phyloP scores from a whole-genome alignment of 2,329 filamentous ascomycete species.

The Monosporascus sp. region DNA sequence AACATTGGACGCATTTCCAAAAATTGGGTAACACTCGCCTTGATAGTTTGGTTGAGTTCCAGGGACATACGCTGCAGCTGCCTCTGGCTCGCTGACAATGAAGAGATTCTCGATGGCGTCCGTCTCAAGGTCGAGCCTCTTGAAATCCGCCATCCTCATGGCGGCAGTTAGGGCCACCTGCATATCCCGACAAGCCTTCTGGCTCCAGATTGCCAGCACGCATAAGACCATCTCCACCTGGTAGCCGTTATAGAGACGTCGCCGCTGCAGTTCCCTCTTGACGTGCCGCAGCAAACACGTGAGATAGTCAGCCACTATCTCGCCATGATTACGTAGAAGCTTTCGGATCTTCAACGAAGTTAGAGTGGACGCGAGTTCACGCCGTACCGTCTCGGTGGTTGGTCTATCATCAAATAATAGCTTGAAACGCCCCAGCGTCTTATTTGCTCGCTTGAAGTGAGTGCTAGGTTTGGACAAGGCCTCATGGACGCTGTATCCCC shows the following conservation, averaged over 20 bases:
- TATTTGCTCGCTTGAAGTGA: constrained; percentile 3
- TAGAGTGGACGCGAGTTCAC: not conserved
- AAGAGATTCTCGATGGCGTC: constrained; percentile 22
- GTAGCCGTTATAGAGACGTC: constrained; percentile 5
- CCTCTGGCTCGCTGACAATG: constrained; percentile 24
- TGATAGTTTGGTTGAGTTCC: constrained; percentile 6
- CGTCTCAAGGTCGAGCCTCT: constrained; percentile 6
- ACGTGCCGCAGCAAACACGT: constrained; percentile 4
- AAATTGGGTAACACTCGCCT: not conserved
- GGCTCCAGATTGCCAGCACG: constrained; percentile 15
- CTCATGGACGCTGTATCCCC: constrained; percentile 10
- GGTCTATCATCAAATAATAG: constrained; percentile 6
- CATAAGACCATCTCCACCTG: constrained; percentile 12
- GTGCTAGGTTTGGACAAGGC: constrained; percentile 5
- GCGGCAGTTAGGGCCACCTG: constrained; percentile 12
- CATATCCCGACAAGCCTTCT: constrained; percentile 16
- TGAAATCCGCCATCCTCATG: constrained; percentile 8
- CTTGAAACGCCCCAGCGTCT: constrained; percentile 9
- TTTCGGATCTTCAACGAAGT: not conserved
- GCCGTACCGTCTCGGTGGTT: constrained; percentile 4
- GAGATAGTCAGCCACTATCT: constrained; percentile 2
- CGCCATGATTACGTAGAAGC: not conserved
- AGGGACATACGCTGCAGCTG: constrained; percentile 21
- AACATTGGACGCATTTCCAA: too few relatives aligned
- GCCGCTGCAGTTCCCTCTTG: constrained; percentile 5